Conservation (phyloP, 164 flowering plant genomes). For the Cinnamomum micranthum region DNA sequence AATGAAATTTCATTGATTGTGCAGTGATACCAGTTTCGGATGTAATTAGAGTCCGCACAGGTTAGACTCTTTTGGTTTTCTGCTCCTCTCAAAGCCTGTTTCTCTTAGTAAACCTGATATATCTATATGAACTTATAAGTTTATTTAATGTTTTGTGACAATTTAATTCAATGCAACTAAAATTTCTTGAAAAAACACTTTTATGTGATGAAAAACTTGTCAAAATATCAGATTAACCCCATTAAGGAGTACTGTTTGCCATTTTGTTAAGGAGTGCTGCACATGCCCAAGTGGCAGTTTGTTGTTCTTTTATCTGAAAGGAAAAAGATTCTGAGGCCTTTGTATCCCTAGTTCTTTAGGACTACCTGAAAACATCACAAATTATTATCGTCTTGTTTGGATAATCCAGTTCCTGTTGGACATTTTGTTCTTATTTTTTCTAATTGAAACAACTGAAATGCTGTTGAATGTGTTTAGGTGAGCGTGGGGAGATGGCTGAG, state of each 20-base stretch:
- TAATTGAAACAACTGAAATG: not conserved
- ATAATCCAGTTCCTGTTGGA: not conserved
- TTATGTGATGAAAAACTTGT: too few relatives aligned
- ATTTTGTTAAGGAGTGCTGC: not conserved
- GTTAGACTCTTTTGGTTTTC: conserved; percentile 29
- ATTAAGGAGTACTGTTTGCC: not conserved
- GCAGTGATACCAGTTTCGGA: conserved; percentile 89
- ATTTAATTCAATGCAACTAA: not conserved
- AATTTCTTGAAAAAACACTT: too few relatives aligned
- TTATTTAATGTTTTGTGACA: not conserved
- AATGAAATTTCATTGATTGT: conserved; percentile 16
- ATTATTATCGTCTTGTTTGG: not conserved
- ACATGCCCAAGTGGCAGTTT: not conserved
- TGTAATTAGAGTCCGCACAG: conserved; percentile 86
- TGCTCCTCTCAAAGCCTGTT: not conserved
- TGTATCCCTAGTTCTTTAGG: not conserved
- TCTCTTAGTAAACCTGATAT: not conserved
- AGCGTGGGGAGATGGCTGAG: conserved; percentile 84
- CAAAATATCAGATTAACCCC: not conserved
- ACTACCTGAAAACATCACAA: not conserved
- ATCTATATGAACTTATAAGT: not conserved
- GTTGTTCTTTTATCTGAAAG: too few relatives aligned
- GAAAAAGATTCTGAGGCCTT: not conserved
- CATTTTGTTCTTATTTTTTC: not conserved
- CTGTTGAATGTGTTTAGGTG: conserved; percentile 42